These are phyloP conservation scores for Barnettozyma salicaria DNA, from an alignment of 805 yeast genomes.

Conservation along the genomic window DNA sequence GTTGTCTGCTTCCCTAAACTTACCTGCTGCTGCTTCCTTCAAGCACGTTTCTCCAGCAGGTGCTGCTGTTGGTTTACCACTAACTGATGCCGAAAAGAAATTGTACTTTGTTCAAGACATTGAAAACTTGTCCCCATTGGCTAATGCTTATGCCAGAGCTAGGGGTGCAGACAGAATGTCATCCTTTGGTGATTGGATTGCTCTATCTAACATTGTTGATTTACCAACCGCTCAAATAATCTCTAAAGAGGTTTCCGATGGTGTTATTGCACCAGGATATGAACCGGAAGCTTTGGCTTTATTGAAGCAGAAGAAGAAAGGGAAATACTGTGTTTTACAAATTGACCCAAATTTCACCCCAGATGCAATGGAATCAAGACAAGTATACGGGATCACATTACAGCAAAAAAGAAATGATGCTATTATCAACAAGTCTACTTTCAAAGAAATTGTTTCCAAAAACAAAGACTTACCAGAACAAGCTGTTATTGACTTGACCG, in stretches of 20 bases:
- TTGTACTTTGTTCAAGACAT: slow-evolving; percentile 92
- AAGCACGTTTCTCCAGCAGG: slow-evolving; percentile 99
- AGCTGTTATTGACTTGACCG: slow-evolving; percentile 89
- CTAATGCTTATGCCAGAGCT: slow-evolving; percentile 98
- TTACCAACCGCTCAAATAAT: slow-evolving; percentile 94
- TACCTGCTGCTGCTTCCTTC: slow-evolving; percentile 98
- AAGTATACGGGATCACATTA: slow-evolving; percentile 91
- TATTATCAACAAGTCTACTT: slow-evolving; percentile 81
- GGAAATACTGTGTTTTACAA: slow-evolving; percentile 94
- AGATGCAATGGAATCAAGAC: slow-evolving; percentile 76
- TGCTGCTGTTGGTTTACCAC: slow-evolving; percentile 94
- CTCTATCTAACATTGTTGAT: slow-evolving; percentile 94
- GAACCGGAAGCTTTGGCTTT: slow-evolving; percentile 87
- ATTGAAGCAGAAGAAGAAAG: slow-evolving; percentile 88
- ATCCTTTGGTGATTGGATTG: slow-evolving; percentile 97
- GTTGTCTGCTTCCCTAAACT: slow-evolving; percentile 84
- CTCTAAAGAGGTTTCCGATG: slow-evolving; percentile 96
- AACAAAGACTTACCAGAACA: slow-evolving; percentile 86
- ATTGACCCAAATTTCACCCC: slow-evolving; percentile 94
- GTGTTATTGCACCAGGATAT: slow-evolving; percentile 97
- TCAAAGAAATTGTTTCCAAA: slow-evolving; percentile 84
- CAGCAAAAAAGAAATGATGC: slow-evolving; percentile 99
- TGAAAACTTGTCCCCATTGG: slow-evolving; percentile 92
- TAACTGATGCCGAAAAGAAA: slow-evolving; percentile 86
- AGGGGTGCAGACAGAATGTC: slow-evolving; percentile 99